Evolutionary conservation across 495 filamentous ascomycete genomes (phyloP).

Genomic region (Neurospora sp.): DNA sequence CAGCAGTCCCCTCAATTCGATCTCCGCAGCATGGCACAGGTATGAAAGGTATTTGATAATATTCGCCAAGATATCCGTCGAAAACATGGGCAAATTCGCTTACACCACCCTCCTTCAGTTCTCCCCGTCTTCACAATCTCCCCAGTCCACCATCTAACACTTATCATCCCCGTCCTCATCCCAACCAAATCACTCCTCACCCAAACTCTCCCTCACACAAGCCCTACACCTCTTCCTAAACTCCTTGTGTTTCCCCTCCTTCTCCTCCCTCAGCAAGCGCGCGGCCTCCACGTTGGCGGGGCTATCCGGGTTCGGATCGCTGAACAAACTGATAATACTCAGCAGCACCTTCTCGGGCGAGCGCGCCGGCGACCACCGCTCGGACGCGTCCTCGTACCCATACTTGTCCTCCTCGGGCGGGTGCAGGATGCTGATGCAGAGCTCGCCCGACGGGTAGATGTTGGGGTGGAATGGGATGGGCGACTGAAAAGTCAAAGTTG

Average conservation of each 20-base stretch:
- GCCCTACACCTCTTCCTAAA: constrained; percentile 67
- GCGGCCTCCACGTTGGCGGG: constrained; percentile 94
- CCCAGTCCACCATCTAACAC: neutral
- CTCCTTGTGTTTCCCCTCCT: constrained; percentile 48
- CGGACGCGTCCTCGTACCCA: constrained; percentile 84
- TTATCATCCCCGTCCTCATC: neutral
- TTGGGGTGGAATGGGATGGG: constrained; percentile 91
- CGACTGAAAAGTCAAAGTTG: constrained; percentile 80
- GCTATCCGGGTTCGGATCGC: constrained; percentile 88
- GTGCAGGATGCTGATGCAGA: constrained; percentile 96
- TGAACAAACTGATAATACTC: constrained; percentile 87
- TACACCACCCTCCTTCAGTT: neutral
- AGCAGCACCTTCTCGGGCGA: constrained; percentile 91
- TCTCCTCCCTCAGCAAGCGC: constrained; percentile 73
- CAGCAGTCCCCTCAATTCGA: neutral
- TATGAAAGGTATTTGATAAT: neutral
- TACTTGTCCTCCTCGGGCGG: constrained; percentile 93
- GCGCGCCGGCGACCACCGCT: constrained; percentile 96
- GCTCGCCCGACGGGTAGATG: constrained; percentile 79
- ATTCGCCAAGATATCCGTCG: neutral
- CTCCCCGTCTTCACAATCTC: neutral
- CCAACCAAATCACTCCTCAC: constrained; percentile 45
- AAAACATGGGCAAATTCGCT: neutral
- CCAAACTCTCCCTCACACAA: constrained; percentile 77
- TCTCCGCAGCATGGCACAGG: neutral